A percentile compares a stretch with the other conserved stretches of the same genome.
These are phyloP conservation scores for Kodamaea restingae DNA, from an alignment of 805 yeast genomes.

Conservation along the genomic window DNA sequence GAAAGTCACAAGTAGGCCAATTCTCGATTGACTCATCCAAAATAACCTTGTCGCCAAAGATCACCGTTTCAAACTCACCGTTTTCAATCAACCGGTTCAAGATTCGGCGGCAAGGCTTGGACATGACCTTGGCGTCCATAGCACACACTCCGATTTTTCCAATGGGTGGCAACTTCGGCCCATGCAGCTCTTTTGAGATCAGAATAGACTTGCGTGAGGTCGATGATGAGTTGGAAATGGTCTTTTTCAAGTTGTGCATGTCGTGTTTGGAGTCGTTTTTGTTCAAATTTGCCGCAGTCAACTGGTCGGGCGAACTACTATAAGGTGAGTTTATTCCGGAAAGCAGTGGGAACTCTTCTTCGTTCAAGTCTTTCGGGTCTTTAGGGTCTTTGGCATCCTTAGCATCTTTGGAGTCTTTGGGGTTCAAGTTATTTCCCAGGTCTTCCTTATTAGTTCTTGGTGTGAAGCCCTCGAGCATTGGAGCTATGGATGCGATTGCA, in stretches of 20 bases:
- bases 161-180: conserved; percentile 59
- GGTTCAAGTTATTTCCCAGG: conserved; percentile 5
- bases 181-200: conserved; percentile 35
- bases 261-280: conserved; percentile 13
- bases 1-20: conserved; percentile 98
- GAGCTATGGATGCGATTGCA: conserved; percentile 78
- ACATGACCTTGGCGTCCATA: conserved; percentile 93
- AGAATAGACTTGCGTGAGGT: conserved; percentile 28
- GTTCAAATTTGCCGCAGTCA: conserved; percentile 17
- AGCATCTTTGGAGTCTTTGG: no score
- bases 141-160: conserved; percentile 99
- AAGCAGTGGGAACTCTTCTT: neutral
- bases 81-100: conserved; percentile 81
- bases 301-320: conserved; percentile 8
- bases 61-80: conserved; percentile 94
- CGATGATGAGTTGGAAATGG: conserved; percentile 34
- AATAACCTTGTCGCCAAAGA: conserved; percentile 95
- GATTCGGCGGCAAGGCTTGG: conserved; percentile 92
- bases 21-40: conserved; percentile 90
- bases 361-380: neutral
- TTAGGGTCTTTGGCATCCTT: no score
- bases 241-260: conserved; percentile 27
- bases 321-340: neutral
- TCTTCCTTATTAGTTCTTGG: conserved; percentile 59
- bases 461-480: conserved; percentile 66